Evolutionary conservation across 768 basidiomycete species (phyloP), one percentile per base, ranked within the genome.

Genomic region (Neoboletus brunneissimus): DNA sequence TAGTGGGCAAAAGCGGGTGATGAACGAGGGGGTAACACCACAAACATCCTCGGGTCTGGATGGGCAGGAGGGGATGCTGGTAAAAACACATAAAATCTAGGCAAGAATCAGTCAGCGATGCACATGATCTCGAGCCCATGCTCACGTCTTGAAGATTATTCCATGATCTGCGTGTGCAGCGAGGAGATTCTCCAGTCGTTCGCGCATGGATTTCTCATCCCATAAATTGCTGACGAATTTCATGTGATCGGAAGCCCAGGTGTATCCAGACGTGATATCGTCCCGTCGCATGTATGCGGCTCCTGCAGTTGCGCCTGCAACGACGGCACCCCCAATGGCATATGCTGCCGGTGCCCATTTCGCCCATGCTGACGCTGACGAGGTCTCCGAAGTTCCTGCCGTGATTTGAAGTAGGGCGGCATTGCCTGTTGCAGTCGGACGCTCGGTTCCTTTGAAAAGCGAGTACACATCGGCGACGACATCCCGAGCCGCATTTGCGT

Each of bases 191-290:
- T 86, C 82, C 51, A 96, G 64, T 22, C 94, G 79, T 55, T 67
- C 72, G 38, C 77, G 77, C 72, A 94, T 75, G 11, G 74, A 76
- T 22, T 78, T 77, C 61, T 86, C 83, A 62, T 95, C 86, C 94
- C 94, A 96, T 31, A 97, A 73, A 61, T 79, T 89, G 42, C 89
- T 84, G 10, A 95, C 86, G 70, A 88, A 98, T 66, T 87, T 89
- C 84, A 97, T 83, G 69, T 98, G 94, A 62, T 95, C 94, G 31
- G 80, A 85, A 3, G 86, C 86, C 86, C 87, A 94, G 12, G 77
- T 74, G 62, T 88, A 88, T 3, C 89, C 84, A 42, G 77, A 77
- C 7, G 80, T 79, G 31, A 97, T 73, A 27, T 92, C 89, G 13
- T 90, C 85, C 50, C 88, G 82, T 56, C 86, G 84, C 73, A 88